phyloP scores from a whole-genome alignment of 176 grass and related monocot species.

The Cenchrus fungigraminus region DNA sequence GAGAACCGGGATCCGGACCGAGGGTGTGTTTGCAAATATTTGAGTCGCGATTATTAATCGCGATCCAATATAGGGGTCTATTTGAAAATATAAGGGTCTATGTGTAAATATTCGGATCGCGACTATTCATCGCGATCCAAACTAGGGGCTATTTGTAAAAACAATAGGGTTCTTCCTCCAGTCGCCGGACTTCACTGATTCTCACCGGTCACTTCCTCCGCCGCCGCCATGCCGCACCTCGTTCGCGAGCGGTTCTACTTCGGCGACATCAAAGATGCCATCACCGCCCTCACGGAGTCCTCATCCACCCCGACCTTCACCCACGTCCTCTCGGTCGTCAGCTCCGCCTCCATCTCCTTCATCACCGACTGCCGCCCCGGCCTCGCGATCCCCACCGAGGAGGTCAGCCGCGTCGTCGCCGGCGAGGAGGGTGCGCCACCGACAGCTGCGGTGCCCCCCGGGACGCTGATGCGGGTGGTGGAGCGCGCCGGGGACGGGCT shows the following conservation, averaged over 20 bases:
- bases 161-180: not conserved
- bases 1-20: too few species aligned
- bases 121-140: too few species aligned
- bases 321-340: constrained; percentile 1
- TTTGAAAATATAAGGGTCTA: too few species aligned
- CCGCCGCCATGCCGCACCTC: constrained; percentile 56
- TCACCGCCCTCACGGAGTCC: not conserved
- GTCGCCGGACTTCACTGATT: not conserved
- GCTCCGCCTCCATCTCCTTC: not conserved
- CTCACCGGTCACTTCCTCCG: not conserved
- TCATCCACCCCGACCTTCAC: constrained; percentile 36
- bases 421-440: not conserved
- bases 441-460: constrained; percentile 30
- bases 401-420: not conserved
- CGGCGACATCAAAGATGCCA: constrained; percentile 41
- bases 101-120: too few species aligned
- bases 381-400: not conserved
- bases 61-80: too few species aligned
- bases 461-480: constrained; percentile 62
- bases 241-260: constrained; percentile 77
- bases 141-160: too few species aligned
- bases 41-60: too few species aligned
- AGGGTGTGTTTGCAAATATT: too few species aligned
- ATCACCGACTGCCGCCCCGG: constrained; percentile 5
- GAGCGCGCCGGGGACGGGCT: constrained; percentile 66